Evolutionary conservation across 495 filamentous ascomycete species (phyloP), one percentile per base, ranked within the genome.

Genomic region (Haplographium delicatum): DNA sequence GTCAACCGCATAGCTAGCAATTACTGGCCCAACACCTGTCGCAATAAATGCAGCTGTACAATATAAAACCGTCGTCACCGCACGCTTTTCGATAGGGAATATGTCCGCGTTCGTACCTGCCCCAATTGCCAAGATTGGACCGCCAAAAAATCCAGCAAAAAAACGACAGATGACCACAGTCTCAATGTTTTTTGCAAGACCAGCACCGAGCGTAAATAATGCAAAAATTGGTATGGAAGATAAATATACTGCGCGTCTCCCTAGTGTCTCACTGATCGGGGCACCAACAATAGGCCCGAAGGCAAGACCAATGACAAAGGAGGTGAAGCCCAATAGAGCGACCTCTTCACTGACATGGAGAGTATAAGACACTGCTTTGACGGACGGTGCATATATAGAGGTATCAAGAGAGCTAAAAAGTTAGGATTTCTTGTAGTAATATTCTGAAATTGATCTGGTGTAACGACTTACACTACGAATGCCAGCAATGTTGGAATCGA

Each of bases 1-100:
- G 30, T 74, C 59, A 30, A 76, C 72, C 43, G 82, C 71, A 60
- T 83, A 75, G 24, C 80, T 81, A 35, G 82, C 83, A 43, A 85
- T 71, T 28, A 86, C 67, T 2, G 83, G 80, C 2, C 83, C 81
- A 51, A n/a, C 37, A 15, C 28, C 44, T 6, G 49, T 25, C 60
- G 63, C 4, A 15, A 41, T 20, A 41, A 15, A 15, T 3, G 13
- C 16, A 22, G 23, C 19, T 5, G 38, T 15, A 24, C 11, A 41
- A 20, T 41, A 41, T 3, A 68, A 46, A 19, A 59, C 55, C 24
- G 33, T 43, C 11, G 39, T 33, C 28, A 39, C 1, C 55, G 54
- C 5, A 49, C 18, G 28, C 8, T 51, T 20, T n/a, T 35, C 15
- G 20, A 40, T 3, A 15, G 11, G 51, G 34, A 58, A 71, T 15